These are phyloP conservation scores for Trifolium subterraneum DNA, from an alignment of 306 rosid genomes.

Conservation along the genomic window DNA sequence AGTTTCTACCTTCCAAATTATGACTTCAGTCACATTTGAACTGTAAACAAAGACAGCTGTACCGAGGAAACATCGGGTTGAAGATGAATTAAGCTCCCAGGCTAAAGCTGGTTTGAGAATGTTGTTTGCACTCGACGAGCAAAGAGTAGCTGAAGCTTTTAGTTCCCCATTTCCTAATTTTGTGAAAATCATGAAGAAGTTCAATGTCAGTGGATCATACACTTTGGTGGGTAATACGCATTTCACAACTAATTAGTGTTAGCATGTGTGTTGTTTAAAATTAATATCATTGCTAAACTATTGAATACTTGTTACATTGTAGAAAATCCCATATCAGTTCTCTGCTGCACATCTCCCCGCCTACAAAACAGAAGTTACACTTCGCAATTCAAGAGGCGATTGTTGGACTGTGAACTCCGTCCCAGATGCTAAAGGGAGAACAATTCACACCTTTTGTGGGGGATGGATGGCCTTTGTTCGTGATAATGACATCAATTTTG, in stretches of 20 bases:
- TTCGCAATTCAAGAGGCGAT: slow-evolving; percentile 71
- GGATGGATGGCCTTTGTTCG: slow-evolving; percentile 99
- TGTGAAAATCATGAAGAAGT: slow-evolving; percentile 92
- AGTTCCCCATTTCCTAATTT: slow-evolving; percentile 81
- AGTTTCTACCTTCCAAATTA: slow-evolving; percentile 31
- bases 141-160: slow-evolving; percentile 75
- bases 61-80: slow-evolving; percentile 60
- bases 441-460: slow-evolving; percentile 88
- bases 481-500: slow-evolving; percentile 71
- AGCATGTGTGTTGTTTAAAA: slow-evolving; percentile 16
- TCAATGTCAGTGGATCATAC: slow-evolving; percentile 89
- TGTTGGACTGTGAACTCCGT: slow-evolving; percentile 89
- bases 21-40: slow-evolving; percentile 43
- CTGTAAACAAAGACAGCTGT: slow-evolving; percentile 57
- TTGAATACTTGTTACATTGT: slow-evolving; percentile 45
- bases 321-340: slow-evolving; percentile 91
- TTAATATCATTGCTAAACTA: slow-evolving; percentile 26
- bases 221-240: slow-evolving; percentile 68
- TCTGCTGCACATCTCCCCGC: slow-evolving; percentile 81
- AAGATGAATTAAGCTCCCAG: slow-evolving; percentile 68
- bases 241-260: slow-evolving; percentile 26
- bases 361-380: slow-evolving; percentile 75
- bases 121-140: slow-evolving; percentile 81
- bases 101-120: slow-evolving; percentile 73
- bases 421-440: slow-evolving; percentile 87